phyloP scores from a whole-genome alignment of 2,329 filamentous ascomycete genomes.

The Chaetomium sp. region DNA sequence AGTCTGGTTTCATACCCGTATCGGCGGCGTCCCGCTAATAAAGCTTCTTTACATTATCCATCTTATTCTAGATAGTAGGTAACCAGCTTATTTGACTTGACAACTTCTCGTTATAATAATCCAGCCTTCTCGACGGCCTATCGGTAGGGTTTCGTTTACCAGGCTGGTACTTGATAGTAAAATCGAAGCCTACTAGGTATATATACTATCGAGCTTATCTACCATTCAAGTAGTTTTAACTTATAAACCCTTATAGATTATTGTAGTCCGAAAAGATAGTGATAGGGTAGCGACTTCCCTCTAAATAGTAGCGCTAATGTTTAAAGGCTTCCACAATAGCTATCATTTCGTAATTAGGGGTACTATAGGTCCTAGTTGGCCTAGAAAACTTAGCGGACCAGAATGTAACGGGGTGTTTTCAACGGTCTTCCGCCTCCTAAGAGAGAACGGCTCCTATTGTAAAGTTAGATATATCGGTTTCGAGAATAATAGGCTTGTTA shows the following conservation, averaged over 20 bases:
- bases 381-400: conserved; percentile 8
- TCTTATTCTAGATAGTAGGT: conserved; percentile 3
- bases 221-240: neutral
- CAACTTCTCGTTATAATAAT: neutral
- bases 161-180: neutral
- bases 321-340: conserved; percentile 3
- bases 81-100: neutral
- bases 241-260: conserved; percentile 13
- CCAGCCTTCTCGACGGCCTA: neutral
- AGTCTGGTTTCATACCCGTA: too few species aligned
- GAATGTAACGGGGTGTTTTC: conserved; percentile 1
- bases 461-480: neutral
- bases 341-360: conserved; percentile 2
- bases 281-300: neutral
- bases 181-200: conserved; percentile 4
- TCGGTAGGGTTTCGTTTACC: conserved; percentile 4
- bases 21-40: neutral
- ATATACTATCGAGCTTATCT: conserved; percentile 6
- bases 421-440: neutral
- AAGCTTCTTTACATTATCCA: neutral
- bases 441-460: conserved; percentile 9
- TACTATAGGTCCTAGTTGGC: neutral
- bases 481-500: neutral
- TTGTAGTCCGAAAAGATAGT: conserved; percentile 5
- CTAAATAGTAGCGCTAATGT: conserved; percentile 1